Conservation (phyloP, 1,284 basidiomycete species). For the Puccinia coronata region DNA sequence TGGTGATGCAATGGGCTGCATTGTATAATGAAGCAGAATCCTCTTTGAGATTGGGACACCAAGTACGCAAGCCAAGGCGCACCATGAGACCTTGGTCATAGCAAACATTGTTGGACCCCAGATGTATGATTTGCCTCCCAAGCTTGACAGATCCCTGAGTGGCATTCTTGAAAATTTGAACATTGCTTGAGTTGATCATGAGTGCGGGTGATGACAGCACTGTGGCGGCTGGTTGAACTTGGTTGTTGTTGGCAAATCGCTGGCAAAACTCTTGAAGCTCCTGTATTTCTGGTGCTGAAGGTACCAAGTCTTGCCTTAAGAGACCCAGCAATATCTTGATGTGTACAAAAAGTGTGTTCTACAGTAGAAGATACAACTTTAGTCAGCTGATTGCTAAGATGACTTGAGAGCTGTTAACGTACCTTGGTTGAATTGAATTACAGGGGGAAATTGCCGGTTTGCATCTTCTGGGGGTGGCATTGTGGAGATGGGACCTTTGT, state of each 20-base stretch:
- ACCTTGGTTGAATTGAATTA: constrained; percentile 20
- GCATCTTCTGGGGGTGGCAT: constrained; percentile 34
- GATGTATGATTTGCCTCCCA: no score
- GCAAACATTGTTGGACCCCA: neutral
- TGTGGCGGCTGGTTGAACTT: neutral
- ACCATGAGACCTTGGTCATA: constrained; percentile 21
- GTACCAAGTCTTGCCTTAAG: neutral
- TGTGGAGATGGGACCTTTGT: constrained; percentile 14
- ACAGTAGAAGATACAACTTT: neutral
- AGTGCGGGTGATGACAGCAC: neutral
- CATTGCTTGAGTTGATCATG: neutral
- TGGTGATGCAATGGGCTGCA: constrained; percentile 27
- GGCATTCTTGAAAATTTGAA: constrained; percentile 4
- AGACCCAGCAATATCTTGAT: constrained; percentile 37
- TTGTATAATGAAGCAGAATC: constrained; percentile 16
- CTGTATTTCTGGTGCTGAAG: neutral
- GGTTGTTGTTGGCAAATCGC: neutral
- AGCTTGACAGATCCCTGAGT: neutral
- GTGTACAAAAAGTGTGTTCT: constrained; percentile 32
- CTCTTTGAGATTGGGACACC: constrained; percentile 32
- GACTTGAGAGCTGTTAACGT: neutral
- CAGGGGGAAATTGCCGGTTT: neutral
- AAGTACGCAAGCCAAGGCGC: neutral
- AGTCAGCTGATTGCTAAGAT: no score
- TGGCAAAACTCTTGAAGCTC: constrained; percentile 18